Evolutionary conservation across 345 rosid genomes (phyloP).

Genomic region (Rhizophora apiculata): DNA sequence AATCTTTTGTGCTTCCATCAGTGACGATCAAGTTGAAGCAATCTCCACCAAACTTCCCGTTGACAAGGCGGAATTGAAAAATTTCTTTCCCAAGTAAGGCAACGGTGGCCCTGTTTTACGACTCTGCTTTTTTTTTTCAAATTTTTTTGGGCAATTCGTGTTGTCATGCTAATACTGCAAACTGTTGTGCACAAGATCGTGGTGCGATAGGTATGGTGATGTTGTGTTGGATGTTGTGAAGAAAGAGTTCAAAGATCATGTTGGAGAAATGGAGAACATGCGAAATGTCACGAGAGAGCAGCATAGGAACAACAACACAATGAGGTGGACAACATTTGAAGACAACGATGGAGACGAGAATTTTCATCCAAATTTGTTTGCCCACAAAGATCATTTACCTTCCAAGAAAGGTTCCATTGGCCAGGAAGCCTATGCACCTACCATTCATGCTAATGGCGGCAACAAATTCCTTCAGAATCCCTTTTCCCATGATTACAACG

Average conservation of each 20-base stretch:
- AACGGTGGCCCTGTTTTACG: not conserved
- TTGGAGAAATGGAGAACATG: constrained; percentile 61
- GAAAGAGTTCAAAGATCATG: constrained; percentile 74
- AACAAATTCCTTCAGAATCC: constrained; percentile 11
- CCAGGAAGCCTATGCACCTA: not conserved
- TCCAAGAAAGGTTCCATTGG: not conserved
- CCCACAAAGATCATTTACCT: constrained; percentile 6
- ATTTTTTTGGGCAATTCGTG: not conserved
- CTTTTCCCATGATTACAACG: constrained; percentile 15
- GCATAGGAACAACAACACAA: constrained; percentile 37
- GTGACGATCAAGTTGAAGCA: constrained; percentile 72
- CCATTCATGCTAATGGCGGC: not conserved
- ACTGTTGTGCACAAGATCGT: constrained; percentile 38
- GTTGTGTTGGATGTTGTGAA: constrained; percentile 67
- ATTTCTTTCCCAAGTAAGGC: constrained; percentile 69
- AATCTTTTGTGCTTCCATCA: constrained; percentile 22
- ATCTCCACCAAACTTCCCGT: constrained; percentile 76
- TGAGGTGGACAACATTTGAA: constrained; percentile 56
- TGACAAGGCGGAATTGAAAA: constrained; percentile 61
- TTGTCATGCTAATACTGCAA: too few relatives aligned
- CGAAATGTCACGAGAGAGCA: constrained; percentile 44
- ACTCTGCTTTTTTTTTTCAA: not conserved
- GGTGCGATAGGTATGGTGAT: constrained; percentile 68
- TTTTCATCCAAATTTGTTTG: constrained; percentile 55
- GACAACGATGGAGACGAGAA: constrained; percentile 53